Conservation (phyloP, 345 rosid species). For the Pelargonium nanum region DNA sequence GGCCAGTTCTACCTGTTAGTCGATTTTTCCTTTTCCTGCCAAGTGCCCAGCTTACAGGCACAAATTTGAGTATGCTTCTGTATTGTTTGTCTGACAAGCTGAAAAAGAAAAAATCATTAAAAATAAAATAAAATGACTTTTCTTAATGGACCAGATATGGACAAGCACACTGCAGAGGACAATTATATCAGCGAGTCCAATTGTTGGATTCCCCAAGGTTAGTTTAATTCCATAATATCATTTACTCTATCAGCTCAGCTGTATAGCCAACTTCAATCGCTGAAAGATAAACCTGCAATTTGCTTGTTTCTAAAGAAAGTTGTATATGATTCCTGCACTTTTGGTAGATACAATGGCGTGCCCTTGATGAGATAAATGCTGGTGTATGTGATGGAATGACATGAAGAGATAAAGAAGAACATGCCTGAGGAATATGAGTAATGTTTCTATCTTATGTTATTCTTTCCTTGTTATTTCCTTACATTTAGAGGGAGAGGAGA, state of each 20-base stretch:
- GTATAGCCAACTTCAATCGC: not conserved
- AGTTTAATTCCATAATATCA: constrained; percentile 5
- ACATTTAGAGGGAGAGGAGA: too few species aligned
- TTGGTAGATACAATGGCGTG: constrained; percentile 96
- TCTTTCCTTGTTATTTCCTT: not conserved
- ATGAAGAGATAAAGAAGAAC: constrained; percentile 75
- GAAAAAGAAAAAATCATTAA: not conserved
- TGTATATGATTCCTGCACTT: constrained; percentile 3
- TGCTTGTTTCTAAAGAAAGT: not conserved
- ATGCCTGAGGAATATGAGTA: constrained; percentile 98
- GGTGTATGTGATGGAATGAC: constrained; percentile 99
- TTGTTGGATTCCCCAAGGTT: constrained; percentile 93
- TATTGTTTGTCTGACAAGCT: not conserved
- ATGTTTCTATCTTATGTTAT: constrained; percentile 13
- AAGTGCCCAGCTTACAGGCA: too few species aligned
- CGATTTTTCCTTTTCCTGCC: too few species aligned
- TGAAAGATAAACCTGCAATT: too few species aligned
- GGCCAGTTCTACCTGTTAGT: too few species aligned
- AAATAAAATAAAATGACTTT: not conserved
- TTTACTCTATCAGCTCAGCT: not conserved
- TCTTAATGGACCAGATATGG: constrained; percentile 57
- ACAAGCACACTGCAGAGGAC: constrained; percentile 96
- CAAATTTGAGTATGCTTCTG: too few species aligned
- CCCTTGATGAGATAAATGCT: constrained; percentile 95
- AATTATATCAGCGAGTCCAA: constrained; percentile 75